Conservation (phyloP, 1,284 basidiomycete species). For the Singerocomus rubriflavus region DNA sequence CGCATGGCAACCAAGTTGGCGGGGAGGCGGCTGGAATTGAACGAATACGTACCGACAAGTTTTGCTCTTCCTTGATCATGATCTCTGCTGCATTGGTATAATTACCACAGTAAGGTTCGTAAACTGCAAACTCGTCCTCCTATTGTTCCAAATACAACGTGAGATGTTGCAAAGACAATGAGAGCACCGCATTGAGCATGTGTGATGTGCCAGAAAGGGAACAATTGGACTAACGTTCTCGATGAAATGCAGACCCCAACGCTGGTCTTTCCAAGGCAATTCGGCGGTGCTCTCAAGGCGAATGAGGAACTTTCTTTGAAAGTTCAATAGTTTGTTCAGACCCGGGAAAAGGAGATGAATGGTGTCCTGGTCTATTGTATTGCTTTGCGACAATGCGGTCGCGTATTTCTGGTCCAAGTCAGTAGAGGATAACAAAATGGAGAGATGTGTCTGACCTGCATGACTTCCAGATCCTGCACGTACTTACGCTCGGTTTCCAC, state of each 20-base stretch:
- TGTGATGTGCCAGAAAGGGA: slow-evolving; percentile 29
- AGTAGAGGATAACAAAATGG: slow-evolving; percentile 9
- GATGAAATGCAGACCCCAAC: slow-evolving; percentile 84
- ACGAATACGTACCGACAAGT: slow-evolving; percentile 66
- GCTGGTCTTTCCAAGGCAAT: slow-evolving; percentile 81
- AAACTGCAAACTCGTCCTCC: slow-evolving; percentile 93
- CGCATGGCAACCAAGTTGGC: slow-evolving; percentile 19
- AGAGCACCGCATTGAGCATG: slow-evolving; percentile 36
- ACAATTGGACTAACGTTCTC: slow-evolving; percentile 61
- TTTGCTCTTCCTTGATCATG: slow-evolving; percentile 82
- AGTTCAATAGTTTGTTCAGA: slow-evolving; percentile 93
- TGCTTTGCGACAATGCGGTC: slow-evolving; percentile 73
- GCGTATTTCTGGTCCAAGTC: slow-evolving; percentile 67
- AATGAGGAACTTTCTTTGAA: slow-evolving; percentile 96
- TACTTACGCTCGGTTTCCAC: slow-evolving; percentile 96
- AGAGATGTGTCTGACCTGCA: slow-evolving; percentile 66
- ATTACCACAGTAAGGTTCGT: slow-evolving; percentile 98
- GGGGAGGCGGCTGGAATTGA: slow-evolving; percentile 5
- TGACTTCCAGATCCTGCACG: slow-evolving; percentile 95
- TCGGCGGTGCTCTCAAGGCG: slow-evolving; percentile 86
- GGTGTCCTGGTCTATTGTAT: slow-evolving; percentile 89
- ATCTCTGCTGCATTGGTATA: slow-evolving; percentile 86
- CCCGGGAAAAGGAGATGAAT: slow-evolving; percentile 96
- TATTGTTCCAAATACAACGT: slow-evolving; percentile 50
- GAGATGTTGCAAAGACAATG: slow-evolving; percentile 17